These are phyloP conservation scores for Pleodorina starrii DNA, from an alignment of 139 green algal genomes.

Conservation along the genomic window DNA sequence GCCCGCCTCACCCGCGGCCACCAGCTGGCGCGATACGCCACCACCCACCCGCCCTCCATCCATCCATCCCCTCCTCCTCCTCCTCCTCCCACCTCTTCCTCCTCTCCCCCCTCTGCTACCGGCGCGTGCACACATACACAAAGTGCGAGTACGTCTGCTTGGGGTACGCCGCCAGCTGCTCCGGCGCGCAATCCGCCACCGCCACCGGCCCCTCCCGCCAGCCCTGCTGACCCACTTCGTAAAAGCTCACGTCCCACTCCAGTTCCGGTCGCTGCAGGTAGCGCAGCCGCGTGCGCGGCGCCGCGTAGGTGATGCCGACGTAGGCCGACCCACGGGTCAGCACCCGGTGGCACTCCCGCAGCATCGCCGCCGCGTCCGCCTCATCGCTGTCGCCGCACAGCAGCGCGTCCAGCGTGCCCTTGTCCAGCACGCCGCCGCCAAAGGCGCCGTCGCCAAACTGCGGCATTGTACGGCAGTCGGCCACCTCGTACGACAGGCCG, in stretches of 20 bases:
- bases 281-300: constrained; percentile 30
- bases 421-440: constrained; percentile 48
- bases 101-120: no score
- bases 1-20: no score
- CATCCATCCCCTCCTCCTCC: no score
- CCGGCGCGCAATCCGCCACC: not conserved
- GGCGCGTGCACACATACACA: constrained; percentile 49
- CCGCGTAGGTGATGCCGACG: constrained; percentile 57
- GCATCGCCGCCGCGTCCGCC: constrained; percentile 38
- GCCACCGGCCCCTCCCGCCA: constrained; percentile 51
- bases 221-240: constrained; percentile 65
- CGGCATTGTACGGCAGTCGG: constrained; percentile 39
- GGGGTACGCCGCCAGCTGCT: constrained; percentile 16
- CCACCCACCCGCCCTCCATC: no score
- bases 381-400: constrained; percentile 58
- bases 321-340: constrained; percentile 59
- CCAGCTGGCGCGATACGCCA: no score
- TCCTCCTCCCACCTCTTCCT: no score
- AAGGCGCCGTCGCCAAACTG: constrained; percentile 22
- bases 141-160: constrained; percentile 52
- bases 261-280: constrained; percentile 45
- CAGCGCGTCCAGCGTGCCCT: constrained; percentile 52
- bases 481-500: constrained; percentile 40
- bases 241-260: constrained; percentile 58
- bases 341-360: constrained; percentile 61